Percentiles rank a stretch among this genome's conserved stretches.
Evolutionary conservation across 2,329 filamentous ascomycete species (phyloP).

Genomic region (Mycosphaerella sp.): DNA sequence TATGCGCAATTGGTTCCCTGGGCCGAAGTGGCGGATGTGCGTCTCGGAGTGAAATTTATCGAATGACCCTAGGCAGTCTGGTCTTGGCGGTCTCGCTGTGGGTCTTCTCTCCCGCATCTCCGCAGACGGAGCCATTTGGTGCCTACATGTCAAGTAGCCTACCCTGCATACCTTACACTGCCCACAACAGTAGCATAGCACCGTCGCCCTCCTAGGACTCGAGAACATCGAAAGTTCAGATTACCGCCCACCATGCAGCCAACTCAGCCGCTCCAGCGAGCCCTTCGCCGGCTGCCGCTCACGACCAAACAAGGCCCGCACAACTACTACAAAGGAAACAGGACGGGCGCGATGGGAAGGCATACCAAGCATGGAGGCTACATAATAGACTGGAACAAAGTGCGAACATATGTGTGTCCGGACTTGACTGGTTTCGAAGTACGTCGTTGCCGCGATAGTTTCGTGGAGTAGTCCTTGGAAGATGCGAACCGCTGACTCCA

Average conservation of each 20-base stretch:
- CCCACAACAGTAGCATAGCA: neutral
- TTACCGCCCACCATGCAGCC: constrained; percentile 46
- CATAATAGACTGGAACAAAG: constrained; percentile 74
- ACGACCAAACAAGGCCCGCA: constrained; percentile 91
- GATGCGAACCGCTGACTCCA: neutral
- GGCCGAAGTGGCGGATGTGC: neutral
- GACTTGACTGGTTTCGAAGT: constrained; percentile 67
- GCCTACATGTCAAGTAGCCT: too few relatives aligned
- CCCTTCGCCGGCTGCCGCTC: constrained; percentile 67
- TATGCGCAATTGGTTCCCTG: neutral
- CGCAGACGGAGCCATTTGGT: neutral
- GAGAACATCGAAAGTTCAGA: neutral
- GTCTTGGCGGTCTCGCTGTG: too few relatives aligned
- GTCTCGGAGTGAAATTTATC: constrained; percentile 12
- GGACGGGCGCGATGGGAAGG: constrained; percentile 77
- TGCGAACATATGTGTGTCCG: constrained; percentile 84
- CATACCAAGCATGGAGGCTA: constrained; percentile 83
- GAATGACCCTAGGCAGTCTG: neutral
- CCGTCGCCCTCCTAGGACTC: neutral
- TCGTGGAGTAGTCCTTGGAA: neutral
- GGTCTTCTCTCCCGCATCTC: constrained; percentile 1
- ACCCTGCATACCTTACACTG: neutral
- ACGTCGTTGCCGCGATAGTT: constrained; percentile 6
- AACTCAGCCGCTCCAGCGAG: constrained; percentile 59
- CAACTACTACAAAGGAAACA: constrained; percentile 95